phyloP scores from a whole-genome alignment of 164 flowering plant species.

The Chimonanthus salicifolius region DNA sequence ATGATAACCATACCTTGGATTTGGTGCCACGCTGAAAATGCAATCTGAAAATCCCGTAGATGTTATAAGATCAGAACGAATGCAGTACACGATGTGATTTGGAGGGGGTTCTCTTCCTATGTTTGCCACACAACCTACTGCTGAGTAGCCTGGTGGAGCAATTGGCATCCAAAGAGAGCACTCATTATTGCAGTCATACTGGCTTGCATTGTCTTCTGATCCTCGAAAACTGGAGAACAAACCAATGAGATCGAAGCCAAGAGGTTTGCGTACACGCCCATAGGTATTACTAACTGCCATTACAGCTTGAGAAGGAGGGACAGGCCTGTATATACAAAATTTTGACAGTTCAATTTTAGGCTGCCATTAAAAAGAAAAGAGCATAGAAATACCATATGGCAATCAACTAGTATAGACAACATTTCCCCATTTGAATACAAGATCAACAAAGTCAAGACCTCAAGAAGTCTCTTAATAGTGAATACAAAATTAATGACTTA shows the following conservation, averaged over 20 bases:
- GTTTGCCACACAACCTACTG: conserved; percentile 84
- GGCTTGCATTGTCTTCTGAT: conserved; percentile 24
- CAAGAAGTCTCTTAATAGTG: too few species aligned
- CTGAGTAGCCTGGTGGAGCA: conserved; percentile 77
- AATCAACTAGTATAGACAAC: too few species aligned
- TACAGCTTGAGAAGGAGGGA: conserved; percentile 91
- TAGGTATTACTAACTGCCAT: conserved; percentile 84
- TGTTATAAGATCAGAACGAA: conserved; percentile 87
- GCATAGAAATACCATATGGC: too few species aligned
- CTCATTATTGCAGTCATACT: conserved; percentile 30
- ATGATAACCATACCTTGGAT: conserved; percentile 14
- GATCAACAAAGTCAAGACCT: too few species aligned
- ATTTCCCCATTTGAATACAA: too few species aligned
- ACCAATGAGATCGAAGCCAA: conserved; percentile 73
- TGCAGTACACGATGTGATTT: conserved; percentile 73
- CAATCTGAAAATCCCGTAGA: conserved; percentile 68
- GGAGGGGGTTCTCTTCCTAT: conserved; percentile 77
- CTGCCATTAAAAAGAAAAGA: too few species aligned
- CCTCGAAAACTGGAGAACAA: conserved; percentile 48
- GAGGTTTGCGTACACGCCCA: conserved; percentile 92
- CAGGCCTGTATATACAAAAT: conserved; percentile 52
- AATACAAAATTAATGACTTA: too few species aligned
- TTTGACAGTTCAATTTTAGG: background rate
- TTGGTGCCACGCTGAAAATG: conserved; percentile 43
- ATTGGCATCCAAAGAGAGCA: conserved; percentile 93